A percentile compares a stretch with the other conserved stretches of the same genome.
These are phyloP conservation scores for Hamiltosporidium tvaerminnensis DNA, from an alignment of 371 early-diverging fungal species.

Conservation along the genomic window DNA sequence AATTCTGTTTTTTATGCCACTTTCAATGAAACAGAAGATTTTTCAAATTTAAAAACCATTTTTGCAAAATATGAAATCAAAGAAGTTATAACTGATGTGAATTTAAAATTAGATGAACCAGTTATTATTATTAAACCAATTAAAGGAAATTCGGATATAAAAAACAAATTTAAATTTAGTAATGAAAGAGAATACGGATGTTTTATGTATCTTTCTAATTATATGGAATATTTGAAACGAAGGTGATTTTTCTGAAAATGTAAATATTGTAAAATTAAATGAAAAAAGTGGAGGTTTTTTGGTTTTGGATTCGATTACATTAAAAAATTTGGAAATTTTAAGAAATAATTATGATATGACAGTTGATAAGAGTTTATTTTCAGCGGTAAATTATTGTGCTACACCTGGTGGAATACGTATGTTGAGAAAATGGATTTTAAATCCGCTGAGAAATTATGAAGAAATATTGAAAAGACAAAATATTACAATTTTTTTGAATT, in stretches of 20 bases:
- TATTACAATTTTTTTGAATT: conserved; percentile 64
- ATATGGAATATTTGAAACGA: conserved; percentile 33
- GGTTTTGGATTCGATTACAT: conserved; percentile 75
- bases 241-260: conserved; percentile 11
- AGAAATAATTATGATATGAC: conserved; percentile 63
- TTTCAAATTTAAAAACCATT: conserved; percentile 71
- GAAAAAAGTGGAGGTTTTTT: conserved; percentile 55
- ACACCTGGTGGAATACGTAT: conserved; percentile 68
- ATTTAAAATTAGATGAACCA: conserved; percentile 5
- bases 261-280: conserved; percentile 16
- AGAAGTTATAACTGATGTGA: conserved; percentile 38
- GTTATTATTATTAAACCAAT: conserved; percentile 49
- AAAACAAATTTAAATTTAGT: conserved; percentile 1
- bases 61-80: conserved; percentile 53
- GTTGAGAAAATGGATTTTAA: conserved; percentile 70
- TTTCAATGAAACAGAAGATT: conserved; percentile 66
- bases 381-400: conserved; percentile 64
- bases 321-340: conserved; percentile 77
- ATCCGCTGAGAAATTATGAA: conserved; percentile 61
- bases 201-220: conserved; percentile 31
- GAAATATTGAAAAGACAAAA: conserved; percentile 70
- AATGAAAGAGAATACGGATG: conserved; percentile 19
- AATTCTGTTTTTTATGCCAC: conserved; percentile 66
- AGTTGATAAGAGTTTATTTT: conserved; percentile 65
- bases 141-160: neutral